Base-by-base conservation (phyloP, 441 rosid genomes). In the Flueggea neowawraea region DNA sequence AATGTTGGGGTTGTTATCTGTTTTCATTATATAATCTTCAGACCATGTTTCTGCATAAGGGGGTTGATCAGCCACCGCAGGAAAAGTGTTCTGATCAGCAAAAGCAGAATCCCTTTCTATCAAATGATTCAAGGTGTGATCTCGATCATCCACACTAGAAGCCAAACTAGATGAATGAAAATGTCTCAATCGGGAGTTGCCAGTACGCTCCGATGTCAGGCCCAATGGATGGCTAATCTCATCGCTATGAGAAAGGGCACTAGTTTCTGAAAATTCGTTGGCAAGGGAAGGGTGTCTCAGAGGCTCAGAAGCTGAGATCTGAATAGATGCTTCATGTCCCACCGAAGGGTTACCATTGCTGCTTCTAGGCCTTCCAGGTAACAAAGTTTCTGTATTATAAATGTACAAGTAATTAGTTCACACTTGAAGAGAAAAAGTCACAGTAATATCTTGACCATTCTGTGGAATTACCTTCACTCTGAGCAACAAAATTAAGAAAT, bases 171-270 rank as follows among this genome's bases (percentile, higher is more conserved):
- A 60, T 44, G 55, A 45, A 10, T 70, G 58, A 33, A 44, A 17
- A 16, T 8, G 62, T 50, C 63, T 65, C 14, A n/a, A 7, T 36
- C 64, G 53, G 50, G 69, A 70, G 48, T 60, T 39, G 48, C 80
- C 72, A 74, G 78, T 88, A 57, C 82, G 78, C 73, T 93, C 91
- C 17, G 97, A 85, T 88, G 82, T 79, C 71, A 85, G 73, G 61
- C 95, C 89, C 78, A 89, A 85, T 13, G 90, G 92, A 62, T 84
- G 89, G 73, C 82, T 48, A 75, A 80, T 85, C 54, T 63, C 68
- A 65, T 87, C 88, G 63, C 72, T 71, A 62, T 67, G 83, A 74
- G 63, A 72, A 52, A 57, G 74, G 64, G 67, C 51, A 70, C 71
- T 64, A 68, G 75, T 54, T 48, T 73, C 64, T 54, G 75, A 62